Base-by-base conservation (phyloP, 257 asterid genomes). In the Plantago ovata region DNA sequence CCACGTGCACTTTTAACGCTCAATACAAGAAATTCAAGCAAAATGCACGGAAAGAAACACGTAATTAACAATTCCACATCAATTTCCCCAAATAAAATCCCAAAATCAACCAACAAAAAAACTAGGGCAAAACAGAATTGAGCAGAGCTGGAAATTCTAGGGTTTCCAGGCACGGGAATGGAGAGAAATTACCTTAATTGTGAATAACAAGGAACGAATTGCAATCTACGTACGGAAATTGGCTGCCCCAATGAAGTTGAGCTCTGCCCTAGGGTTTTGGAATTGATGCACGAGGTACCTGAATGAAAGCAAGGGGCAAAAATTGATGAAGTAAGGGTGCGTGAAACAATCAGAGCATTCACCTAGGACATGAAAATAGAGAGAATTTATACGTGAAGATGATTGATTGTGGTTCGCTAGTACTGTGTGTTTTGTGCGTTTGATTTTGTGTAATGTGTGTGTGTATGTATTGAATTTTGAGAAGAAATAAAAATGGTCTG, bases 231-330 rank as follows among this genome's bases (percentile, higher is more conserved):
- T 42, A 24, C 18, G 57, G 65, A 51, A 64, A 54, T 7, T 60
- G 42, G 47, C 46, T 38, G 67, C 62, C 69, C 48, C 53, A 1
- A 36, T 13, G 38, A 40, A 53, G 60, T 58, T 61, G 2, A 28
- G 16, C 58, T 64, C 52, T 23, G 63, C 61, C 75, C 77, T 73
- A 76, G 81, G 81, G 80, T 71, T 78, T 76, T 63, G 70, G 67
- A 53, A 62, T 58, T 73, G 82, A 72, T 55, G 73, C 78, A 70
- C 53, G 64, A 40, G 63, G 71, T 58, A 77, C 73, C 78, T 63
- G 76, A 78, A 68, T 75, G 73, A 60, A 54, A 70, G 70, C 63
- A 62, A 65, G 51, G 56, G 53, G 46, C 40, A 56, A 44, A 44
- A 58, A 22, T 57, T 24, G 32, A 24, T 24, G 32, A 24, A 24